Evolutionary conservation across 331 rosid genomes (phyloP).

Genomic region (Rhamnella rubrinervis): DNA sequence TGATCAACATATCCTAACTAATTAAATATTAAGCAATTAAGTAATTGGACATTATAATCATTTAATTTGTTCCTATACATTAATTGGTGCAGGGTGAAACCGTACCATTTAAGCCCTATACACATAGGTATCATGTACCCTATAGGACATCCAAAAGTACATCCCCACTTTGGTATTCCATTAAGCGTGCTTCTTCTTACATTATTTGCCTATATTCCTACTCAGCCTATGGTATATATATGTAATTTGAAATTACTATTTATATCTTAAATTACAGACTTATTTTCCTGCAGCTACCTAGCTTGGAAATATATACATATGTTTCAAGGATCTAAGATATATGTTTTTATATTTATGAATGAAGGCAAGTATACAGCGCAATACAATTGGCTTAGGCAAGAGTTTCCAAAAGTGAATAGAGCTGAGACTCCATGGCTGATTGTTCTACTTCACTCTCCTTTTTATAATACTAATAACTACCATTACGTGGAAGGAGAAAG

Average conservation of each 20-base stretch:
- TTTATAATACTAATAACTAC: constrained; percentile 73
- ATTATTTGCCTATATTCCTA: constrained; percentile 48
- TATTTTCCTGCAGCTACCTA: not conserved
- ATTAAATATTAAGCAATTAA: no score
- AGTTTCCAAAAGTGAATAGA: constrained; percentile 64
- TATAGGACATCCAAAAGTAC: constrained; percentile 40
- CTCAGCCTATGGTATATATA: constrained; percentile 43
- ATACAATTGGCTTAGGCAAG: constrained; percentile 57
- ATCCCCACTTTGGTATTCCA: constrained; percentile 50
- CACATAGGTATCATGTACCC: constrained; percentile 47
- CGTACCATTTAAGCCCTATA: constrained; percentile 46
- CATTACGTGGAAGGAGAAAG: constrained; percentile 87
- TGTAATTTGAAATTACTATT: not conserved
- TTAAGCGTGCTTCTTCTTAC: constrained; percentile 54
- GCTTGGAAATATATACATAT: no score
- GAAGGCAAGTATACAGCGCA: constrained; percentile 78
- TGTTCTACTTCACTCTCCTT: constrained; percentile 68
- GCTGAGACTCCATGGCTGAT: constrained; percentile 82
- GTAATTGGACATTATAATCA: not conserved
- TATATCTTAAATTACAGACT: not conserved
- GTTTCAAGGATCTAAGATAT: not conserved
- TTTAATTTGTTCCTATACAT: not conserved
- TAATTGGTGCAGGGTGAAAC: constrained; percentile 41
- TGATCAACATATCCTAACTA: not conserved
- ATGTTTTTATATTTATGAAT: not conserved